A percentile compares a stretch with the other conserved stretches of the same genome.
Evolutionary conservation across 257 asterid species (phyloP).

Genomic region (Ligustrum vulgare): DNA sequence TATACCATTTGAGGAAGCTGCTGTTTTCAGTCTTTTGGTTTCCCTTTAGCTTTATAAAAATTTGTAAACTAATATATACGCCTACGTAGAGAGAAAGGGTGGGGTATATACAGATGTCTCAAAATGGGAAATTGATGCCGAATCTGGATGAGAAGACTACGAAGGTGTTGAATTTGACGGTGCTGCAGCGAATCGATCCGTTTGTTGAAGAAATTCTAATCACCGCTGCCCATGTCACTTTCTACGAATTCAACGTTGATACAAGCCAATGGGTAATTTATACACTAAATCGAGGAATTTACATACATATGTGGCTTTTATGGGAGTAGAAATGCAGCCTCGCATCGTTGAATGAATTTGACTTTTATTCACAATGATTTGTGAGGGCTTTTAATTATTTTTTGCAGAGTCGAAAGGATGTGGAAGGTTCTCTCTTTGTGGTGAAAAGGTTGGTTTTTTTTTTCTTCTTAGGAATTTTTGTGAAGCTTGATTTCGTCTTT

Average conservation of each 20-base stretch:
- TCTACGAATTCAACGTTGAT: conserved; percentile 68
- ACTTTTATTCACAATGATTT: neutral
- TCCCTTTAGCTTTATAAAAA: neutral
- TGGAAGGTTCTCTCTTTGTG: conserved; percentile 89
- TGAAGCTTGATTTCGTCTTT: neutral
- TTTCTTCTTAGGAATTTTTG: neutral
- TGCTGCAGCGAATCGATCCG: conserved; percentile 85
- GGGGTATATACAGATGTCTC: conserved; percentile 33
- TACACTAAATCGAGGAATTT: neutral
- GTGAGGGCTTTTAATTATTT: conserved; percentile 7
- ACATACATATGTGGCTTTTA: neutral
- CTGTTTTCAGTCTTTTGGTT: neutral
- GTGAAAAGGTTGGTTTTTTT: conserved; percentile 66
- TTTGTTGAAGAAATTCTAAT: conserved; percentile 73
- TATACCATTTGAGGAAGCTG: neutral
- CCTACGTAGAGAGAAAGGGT: conserved; percentile 7
- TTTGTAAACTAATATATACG: neutral
- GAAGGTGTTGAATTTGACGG: conserved; percentile 68
- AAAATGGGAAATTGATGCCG: conserved; percentile 68
- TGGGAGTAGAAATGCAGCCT: neutral
- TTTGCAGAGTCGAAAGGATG: conserved; percentile 86
- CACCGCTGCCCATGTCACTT: conserved; percentile 77
- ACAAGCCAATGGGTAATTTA: conserved; percentile 71
- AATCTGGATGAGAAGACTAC: conserved; percentile 76
- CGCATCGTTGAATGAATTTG: conserved; percentile 1